Conservation (phyloP, 306 rosid genomes). For the Carpinus fangiana region DNA sequence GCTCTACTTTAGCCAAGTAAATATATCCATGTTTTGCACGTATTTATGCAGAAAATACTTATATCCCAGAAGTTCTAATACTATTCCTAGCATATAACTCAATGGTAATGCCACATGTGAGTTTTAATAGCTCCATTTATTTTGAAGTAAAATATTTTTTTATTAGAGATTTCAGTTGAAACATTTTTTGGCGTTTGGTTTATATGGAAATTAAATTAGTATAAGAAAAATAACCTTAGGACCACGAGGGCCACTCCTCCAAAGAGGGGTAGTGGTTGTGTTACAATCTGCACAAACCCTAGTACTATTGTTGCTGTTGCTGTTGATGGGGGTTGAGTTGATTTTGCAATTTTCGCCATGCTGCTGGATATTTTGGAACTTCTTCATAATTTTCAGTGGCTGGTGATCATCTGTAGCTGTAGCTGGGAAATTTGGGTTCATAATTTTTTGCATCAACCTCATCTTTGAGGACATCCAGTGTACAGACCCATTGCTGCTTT, state of each 20-base stretch:
- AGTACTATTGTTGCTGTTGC: slow-evolving; percentile 19
- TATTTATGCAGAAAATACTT: neutral
- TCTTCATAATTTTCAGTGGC: slow-evolving; percentile 13
- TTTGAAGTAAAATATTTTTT: too few species aligned
- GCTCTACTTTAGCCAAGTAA: neutral
- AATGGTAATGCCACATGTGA: neutral
- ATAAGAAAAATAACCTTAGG: slow-evolving; percentile 64
- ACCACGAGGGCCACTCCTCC: slow-evolving; percentile 96
- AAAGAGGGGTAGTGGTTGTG: slow-evolving; percentile 83
- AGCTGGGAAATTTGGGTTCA: slow-evolving; percentile 18
- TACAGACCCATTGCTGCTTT: slow-evolving; percentile 35
- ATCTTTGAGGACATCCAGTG: slow-evolving; percentile 78
- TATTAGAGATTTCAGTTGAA: too few species aligned
- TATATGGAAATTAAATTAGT: too few species aligned
- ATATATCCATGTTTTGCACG: neutral
- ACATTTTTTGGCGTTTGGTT: too few species aligned
- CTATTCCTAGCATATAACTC: neutral
- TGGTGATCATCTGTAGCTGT: slow-evolving; percentile 7
- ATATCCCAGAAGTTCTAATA: neutral
- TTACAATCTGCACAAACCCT: slow-evolving; percentile 90
- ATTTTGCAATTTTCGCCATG: slow-evolving; percentile 28
- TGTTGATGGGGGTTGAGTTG: slow-evolving; percentile 28
- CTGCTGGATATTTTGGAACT: slow-evolving; percentile 21
- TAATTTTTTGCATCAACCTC: slow-evolving; percentile 71
- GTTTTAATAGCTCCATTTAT: too few species aligned